These are phyloP conservation scores for Draba incana DNA, from an alignment of 345 rosid species.

Conservation along the genomic window DNA sequence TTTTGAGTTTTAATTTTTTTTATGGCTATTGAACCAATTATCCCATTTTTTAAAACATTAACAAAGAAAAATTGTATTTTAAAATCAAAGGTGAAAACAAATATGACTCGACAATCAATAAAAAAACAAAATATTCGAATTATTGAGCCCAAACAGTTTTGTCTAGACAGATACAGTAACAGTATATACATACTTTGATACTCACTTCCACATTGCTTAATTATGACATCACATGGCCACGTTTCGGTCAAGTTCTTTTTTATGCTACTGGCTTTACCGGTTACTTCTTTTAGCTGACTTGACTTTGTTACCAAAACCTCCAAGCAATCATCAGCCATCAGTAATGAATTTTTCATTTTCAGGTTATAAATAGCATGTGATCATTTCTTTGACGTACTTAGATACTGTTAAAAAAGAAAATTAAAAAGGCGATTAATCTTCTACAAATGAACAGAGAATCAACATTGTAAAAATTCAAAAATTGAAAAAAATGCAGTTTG, in stretches of 20 bases:
- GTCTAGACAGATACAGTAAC: neutral
- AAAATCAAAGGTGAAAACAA: constrained; percentile 26
- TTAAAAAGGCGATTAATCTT: neutral
- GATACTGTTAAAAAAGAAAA: neutral
- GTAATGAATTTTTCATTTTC: neutral
- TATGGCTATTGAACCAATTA: no score
- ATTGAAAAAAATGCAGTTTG: no score
- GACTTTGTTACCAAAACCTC: constrained; percentile 21
- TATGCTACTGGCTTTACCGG: constrained; percentile 26
- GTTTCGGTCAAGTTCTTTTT: constrained; percentile 18
- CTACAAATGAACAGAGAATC: neutral
- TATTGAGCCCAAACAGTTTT: constrained; percentile 17
- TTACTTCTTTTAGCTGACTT: constrained; percentile 24
- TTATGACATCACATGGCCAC: constrained; percentile 39
- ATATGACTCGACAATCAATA: constrained; percentile 28
- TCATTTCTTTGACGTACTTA: neutral
- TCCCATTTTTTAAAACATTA: neutral
- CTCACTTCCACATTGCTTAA: constrained; percentile 29
- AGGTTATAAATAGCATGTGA: neutral
- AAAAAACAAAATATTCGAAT: constrained; percentile 30
- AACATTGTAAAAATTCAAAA: no score
- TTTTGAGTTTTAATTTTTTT: no score
- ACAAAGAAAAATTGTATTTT: neutral
- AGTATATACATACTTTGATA: constrained; percentile 12
- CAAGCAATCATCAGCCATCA: constrained; percentile 16